A percentile compares a stretch with the other conserved stretches of the same genome.
These are phyloP conservation scores for Coemansia sp. DNA, from an alignment of 192 early-diverging fungal species.

Conservation along the genomic window DNA sequence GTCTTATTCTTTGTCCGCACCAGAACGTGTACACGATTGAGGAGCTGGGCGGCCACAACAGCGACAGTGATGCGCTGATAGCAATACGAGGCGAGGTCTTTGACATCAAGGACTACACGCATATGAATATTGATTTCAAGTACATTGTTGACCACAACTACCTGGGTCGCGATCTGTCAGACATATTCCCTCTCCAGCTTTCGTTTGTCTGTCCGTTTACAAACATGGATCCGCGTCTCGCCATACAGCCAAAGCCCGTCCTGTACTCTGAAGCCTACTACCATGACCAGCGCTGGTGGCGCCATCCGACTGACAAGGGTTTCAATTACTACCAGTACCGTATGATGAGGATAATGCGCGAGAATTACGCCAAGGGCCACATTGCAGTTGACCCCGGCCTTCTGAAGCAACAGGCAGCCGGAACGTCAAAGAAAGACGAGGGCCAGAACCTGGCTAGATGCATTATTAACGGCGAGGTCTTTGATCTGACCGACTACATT, in stretches of 20 bases:
- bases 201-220: slow-evolving; percentile 58
- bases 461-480: slow-evolving; percentile 68
- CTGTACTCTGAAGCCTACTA: slow-evolving; percentile 62
- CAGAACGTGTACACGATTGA: slow-evolving; percentile 68
- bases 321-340: slow-evolving; percentile 69
- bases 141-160: slow-evolving; percentile 58
- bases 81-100: slow-evolving; percentile 81
- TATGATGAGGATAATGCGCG: slow-evolving; percentile 60
- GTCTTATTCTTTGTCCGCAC: slow-evolving; percentile 68
- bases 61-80: slow-evolving; percentile 59
- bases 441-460: slow-evolving; percentile 56
- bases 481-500: slow-evolving; percentile 70
- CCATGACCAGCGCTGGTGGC: slow-evolving; percentile 68
- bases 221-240: slow-evolving; percentile 57
- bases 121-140: slow-evolving; percentile 55
- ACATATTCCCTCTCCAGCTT: slow-evolving; percentile 68
- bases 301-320: slow-evolving; percentile 53
- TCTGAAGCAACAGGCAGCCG: slow-evolving; percentile 52
- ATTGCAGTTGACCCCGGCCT: slow-evolving; percentile 58
- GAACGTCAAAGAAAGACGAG: slow-evolving; percentile 36
- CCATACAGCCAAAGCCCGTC: slow-evolving; percentile 48
- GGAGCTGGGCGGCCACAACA: slow-evolving; percentile 63
- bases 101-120: slow-evolving; percentile 65
- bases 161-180: slow-evolving; percentile 65
- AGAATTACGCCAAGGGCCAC: slow-evolving; percentile 66